Conservation (phyloP, 2,329 filamentous ascomycete genomes). For the Fusarium chlamydosporum region DNA sequence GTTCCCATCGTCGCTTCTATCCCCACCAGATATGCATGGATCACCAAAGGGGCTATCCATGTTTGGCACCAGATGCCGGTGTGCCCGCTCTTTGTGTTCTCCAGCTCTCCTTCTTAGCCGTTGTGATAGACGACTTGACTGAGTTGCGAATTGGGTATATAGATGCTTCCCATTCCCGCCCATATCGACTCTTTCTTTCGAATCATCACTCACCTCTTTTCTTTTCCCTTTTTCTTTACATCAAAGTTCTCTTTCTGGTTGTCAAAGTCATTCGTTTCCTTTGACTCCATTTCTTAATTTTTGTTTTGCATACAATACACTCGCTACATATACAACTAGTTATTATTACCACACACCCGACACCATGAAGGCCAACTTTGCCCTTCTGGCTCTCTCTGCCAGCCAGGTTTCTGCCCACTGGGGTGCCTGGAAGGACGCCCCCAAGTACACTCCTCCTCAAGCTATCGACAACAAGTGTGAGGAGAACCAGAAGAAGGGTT, state of each 20-base stretch:
- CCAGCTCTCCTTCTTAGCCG: constrained; percentile 9
- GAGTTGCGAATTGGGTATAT: constrained; percentile 48
- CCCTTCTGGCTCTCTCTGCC: constrained; percentile 66
- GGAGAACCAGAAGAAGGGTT: constrained; percentile 76
- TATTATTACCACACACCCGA: constrained; percentile 33
- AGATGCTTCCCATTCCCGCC: constrained; percentile 47
- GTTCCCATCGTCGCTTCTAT: constrained; percentile 36
- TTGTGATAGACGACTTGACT: constrained; percentile 15
- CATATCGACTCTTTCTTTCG: constrained; percentile 37
- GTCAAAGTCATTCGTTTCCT: constrained; percentile 72
- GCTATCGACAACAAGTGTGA: constrained; percentile 85
- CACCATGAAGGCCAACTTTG: constrained; percentile 67
- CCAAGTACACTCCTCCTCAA: constrained; percentile 74
- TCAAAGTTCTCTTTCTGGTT: constrained; percentile 48
- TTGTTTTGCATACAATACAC: constrained; percentile 44
- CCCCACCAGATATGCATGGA: constrained; percentile 44
- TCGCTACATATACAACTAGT: constrained; percentile 43
- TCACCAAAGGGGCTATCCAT: constrained; percentile 31
- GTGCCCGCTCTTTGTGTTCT: constrained; percentile 41
- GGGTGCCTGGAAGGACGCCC: constrained; percentile 51
- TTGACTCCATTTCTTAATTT: constrained; percentile 56
- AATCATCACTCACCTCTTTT: constrained; percentile 48
- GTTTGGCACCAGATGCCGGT: constrained; percentile 45
- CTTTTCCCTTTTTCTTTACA: constrained; percentile 49
- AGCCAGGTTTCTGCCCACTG: constrained; percentile 62